Evolutionary conservation across 352 stramenopile species (phyloP).

Genomic region (Thalassiosira sp.): DNA sequence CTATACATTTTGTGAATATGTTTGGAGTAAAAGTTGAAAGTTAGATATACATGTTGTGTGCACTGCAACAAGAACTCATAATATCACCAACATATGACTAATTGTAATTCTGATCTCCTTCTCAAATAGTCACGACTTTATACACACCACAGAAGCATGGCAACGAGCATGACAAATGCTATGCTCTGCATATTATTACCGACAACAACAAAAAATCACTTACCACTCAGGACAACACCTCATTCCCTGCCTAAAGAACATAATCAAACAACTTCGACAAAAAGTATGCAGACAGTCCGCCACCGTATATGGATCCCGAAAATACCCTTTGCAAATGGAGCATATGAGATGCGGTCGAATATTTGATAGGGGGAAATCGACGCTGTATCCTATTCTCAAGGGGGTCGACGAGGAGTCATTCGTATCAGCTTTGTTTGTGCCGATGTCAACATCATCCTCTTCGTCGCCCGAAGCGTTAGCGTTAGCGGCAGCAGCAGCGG

Average conservation of each 20-base stretch:
- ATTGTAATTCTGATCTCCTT: too few species aligned
- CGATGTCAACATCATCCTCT: background rate
- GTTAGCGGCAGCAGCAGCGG: background rate
- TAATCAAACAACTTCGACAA: conserved; percentile 69
- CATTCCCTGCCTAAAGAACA: conserved; percentile 41
- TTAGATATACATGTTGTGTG: background rate
- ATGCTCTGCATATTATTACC: too few species aligned
- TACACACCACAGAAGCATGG: too few species aligned
- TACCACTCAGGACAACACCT: conserved; percentile 13
- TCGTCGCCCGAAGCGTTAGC: background rate
- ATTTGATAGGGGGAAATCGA: conserved; percentile 47
- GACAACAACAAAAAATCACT: too few species aligned
- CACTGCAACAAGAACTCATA: background rate
- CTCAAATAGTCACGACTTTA: too few species aligned
- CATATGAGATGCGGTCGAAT: conserved; percentile 64
- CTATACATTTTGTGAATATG: conserved; percentile 9
- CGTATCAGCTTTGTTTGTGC: background rate
- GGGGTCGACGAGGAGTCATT: background rate
- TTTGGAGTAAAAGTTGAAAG: background rate
- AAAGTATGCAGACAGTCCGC: conserved; percentile 77
- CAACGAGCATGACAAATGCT: too few species aligned
- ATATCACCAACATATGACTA: too few species aligned
- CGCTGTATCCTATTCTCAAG: conserved; percentile 9
- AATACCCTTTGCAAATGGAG: conserved; percentile 69
- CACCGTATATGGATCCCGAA: conserved; percentile 69